Conservation (phyloP, 169 alveolate species). For the Plasmodium blacklocki region DNA sequence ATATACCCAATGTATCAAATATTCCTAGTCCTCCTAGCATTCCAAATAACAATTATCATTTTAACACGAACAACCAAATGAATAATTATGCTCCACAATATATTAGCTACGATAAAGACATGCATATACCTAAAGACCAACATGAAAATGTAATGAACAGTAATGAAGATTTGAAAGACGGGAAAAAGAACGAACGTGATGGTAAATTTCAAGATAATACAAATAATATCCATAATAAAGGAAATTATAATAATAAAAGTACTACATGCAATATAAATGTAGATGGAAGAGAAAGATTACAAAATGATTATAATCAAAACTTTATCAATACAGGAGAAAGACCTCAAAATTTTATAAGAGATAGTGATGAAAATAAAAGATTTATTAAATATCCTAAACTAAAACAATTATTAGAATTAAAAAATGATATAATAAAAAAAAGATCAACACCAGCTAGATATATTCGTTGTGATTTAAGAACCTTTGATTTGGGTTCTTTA, state of each 20-base stretch:
- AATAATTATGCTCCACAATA: neutral
- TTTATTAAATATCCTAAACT: slow-evolving; percentile 91
- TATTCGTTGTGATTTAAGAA: slow-evolving; percentile 89
- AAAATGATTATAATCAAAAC: slow-evolving; percentile 92
- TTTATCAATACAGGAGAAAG: slow-evolving; percentile 93
- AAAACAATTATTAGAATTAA: slow-evolving; percentile 89
- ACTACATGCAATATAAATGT: slow-evolving; percentile 44
- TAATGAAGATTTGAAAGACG: neutral
- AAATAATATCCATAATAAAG: neutral
- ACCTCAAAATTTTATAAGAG: slow-evolving; percentile 93
- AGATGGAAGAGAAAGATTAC: slow-evolving; percentile 83
- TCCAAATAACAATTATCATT: neutral
- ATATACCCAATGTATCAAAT: neutral
- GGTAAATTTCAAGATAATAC: neutral
- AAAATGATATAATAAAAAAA: slow-evolving; percentile 88
- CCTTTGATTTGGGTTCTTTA: slow-evolving; percentile 86
- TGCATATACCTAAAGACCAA: neutral
- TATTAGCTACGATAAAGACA: neutral
- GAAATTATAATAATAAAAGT: slow-evolving; percentile 10
- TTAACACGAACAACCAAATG: neutral
- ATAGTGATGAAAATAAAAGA: slow-evolving; percentile 89
- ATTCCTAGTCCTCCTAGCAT: neutral
- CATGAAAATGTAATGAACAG: neutral
- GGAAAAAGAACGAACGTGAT: neutral
- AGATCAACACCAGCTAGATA: slow-evolving; percentile 92